Base-by-base conservation (phyloP, 768 basidiomycete genomes). In the Filobasidium wieringae region DNA sequence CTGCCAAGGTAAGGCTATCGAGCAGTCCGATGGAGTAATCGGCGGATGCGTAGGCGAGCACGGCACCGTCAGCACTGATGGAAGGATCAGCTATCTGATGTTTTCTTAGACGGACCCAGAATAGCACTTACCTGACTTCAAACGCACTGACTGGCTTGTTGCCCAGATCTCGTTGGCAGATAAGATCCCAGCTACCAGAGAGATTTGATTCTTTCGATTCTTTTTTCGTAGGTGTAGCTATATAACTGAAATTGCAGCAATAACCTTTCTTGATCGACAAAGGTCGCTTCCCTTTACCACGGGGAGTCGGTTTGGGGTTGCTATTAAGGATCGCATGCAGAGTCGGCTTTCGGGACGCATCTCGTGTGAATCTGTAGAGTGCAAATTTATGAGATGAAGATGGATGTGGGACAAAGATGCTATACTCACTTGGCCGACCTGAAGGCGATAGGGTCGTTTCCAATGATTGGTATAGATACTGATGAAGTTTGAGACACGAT, bases 131-230 rank as follows among this genome's bases (percentile, higher is more conserved):
- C 91, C 88, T 93, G 53, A 89, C 74, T 68, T 89, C 88, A 68
- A 97, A 85, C 66, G 84, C 86, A 11, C 93, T 96, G 30, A 95
- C 66, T 19, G 85, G 84, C 61, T 84, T 83, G 59, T 86, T 85
- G 27, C 84, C 82, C 4, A 91, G 77, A 68, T 88, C 88, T 55
- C 84, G 79, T 24, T 78, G 77, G 59, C 81, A 83, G 5, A 81
- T 78, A 5, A 83, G 74, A 17, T 78, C 79, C 87, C 88, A 88
- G 1, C 79, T 79, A 19, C 82, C 89, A 85, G 93, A 30, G n/a
- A n/a, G n/a, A n/a, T n/a, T n/a, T n/a, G n/a, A n/a, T 62, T 55
- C 58, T 56, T 68, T 53, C 39, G 15, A 52, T 43, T 36, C 27
- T 41, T 58, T 58, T 30, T 58, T 43, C n/a, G 26, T n/a, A 9